phyloP scores from a whole-genome alignment of 1,284 basidiomycete genomes.

The Laetiporus sulphureus region DNA sequence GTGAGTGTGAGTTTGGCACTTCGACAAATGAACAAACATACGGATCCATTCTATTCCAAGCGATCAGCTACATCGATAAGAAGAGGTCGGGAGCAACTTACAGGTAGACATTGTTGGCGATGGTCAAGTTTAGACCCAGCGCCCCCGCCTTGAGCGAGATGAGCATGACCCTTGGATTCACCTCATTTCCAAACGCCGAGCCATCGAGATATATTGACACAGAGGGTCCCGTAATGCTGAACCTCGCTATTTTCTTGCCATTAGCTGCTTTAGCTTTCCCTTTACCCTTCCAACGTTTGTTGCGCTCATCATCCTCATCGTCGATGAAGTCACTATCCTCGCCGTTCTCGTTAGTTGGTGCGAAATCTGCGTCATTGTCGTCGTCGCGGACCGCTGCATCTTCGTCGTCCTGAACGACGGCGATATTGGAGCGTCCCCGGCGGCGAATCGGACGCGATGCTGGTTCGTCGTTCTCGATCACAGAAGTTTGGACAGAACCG shows the following conservation, averaged over 20 bases:
- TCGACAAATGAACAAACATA: constrained; percentile 32
- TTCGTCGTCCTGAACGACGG: constrained; percentile 10
- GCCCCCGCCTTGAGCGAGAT: constrained; percentile 84
- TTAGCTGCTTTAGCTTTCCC: constrained; percentile 34
- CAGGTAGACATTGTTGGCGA: constrained; percentile 87
- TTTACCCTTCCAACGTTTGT: constrained; percentile 15
- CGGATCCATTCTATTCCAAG: constrained; percentile 70
- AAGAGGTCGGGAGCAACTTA: constrained; percentile 33
- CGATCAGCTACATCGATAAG: constrained; percentile 9
- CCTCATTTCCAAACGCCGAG: constrained; percentile 17
- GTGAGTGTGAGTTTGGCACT: constrained; percentile 9
- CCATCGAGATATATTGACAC: constrained; percentile 1
- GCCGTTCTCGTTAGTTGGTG: constrained; percentile 29
- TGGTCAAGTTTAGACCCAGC: constrained; percentile 82
- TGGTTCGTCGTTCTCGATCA: constrained; percentile 8
- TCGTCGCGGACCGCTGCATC: constrained; percentile 15
- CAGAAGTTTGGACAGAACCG: constrained; percentile 19
- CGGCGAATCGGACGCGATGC: constrained; percentile 18
- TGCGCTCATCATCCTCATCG: constrained; percentile 29
- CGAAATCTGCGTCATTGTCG: constrained; percentile 26
- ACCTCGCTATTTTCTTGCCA: constrained; percentile 28
- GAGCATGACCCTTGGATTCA: constrained; percentile 75
- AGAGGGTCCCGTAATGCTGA: constrained; percentile 7
- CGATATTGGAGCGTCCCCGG: constrained; percentile 14
- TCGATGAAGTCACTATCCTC: constrained; percentile 38